These are phyloP conservation scores for Parsonsia alboflavescens DNA, from an alignment of 257 asterid species.

Conservation along the genomic window DNA sequence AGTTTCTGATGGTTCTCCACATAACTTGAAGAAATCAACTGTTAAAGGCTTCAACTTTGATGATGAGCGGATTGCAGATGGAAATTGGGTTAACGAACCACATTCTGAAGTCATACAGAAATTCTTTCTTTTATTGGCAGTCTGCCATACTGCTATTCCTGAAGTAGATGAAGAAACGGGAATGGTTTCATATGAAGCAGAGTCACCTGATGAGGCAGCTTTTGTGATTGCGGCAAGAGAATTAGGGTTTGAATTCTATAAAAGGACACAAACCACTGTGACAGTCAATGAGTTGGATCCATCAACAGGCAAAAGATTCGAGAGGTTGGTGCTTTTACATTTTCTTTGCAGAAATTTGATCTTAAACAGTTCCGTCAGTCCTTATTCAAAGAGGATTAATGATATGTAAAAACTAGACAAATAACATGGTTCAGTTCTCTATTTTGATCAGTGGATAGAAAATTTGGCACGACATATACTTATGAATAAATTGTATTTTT, in stretches of 20 bases:
- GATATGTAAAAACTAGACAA: neutral
- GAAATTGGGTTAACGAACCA: slow-evolving; percentile 63
- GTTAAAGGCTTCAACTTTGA: slow-evolving; percentile 84
- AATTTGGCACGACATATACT: neutral
- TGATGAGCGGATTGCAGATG: slow-evolving; percentile 62
- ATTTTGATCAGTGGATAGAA: neutral
- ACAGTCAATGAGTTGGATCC: slow-evolving; percentile 59
- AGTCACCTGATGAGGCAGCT: slow-evolving; percentile 97
- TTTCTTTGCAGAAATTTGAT: slow-evolving; percentile 1
- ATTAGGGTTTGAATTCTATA: slow-evolving; percentile 78
- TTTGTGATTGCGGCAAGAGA: slow-evolving; percentile 93
- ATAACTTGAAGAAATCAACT: slow-evolving; percentile 28
- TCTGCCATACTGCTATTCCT: slow-evolving; percentile 93
- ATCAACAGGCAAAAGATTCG: slow-evolving; percentile 47
- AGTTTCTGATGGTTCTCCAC: slow-evolving; percentile 18
- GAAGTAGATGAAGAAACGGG: slow-evolving; percentile 65
- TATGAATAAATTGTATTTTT: slow-evolving; percentile 12
- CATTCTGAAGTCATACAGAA: slow-evolving; percentile 53
- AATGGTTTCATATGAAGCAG: slow-evolving; percentile 78
- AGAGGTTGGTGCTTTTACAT: slow-evolving; percentile 49
- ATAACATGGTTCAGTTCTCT: neutral
- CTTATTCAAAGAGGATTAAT: neutral
- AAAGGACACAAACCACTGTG: slow-evolving; percentile 67
- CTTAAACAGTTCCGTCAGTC: neutral
- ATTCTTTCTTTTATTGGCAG: slow-evolving; percentile 68